Base-by-base conservation (phyloP, 1,139 yeast species). In the Ogataea hybrid region DNA sequence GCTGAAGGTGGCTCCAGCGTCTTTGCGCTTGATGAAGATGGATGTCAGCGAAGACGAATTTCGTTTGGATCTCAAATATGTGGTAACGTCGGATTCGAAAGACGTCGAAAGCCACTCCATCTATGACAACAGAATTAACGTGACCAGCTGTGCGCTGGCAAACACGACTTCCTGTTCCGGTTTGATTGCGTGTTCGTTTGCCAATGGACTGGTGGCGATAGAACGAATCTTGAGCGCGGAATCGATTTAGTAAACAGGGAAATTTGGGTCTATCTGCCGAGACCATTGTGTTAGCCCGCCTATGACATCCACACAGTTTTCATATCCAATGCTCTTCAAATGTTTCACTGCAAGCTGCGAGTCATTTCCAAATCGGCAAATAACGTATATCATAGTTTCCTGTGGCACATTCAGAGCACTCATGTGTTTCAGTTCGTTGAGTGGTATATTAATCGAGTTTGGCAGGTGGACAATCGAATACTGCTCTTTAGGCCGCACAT, bases 291-390 rank as follows among this genome's bases (percentile, higher is more conserved):
- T 69, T 25, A 89, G 65, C 0, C 98, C 98, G 2, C 97, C 97
- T 11, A 62, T 68, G 5, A 92, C 69, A 59, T 92, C 97, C 43
- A 67, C 71, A 0, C 77, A 88, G 12, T 77, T 65, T 0, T 58
- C 44, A 18, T 73, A 64, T 0, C 79, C 79, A 42, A 75, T 65
- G 11, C 75, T 78, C 37, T 71, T 67, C 37, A 92, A 62, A 36
- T 71, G 65, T 46, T 70, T 64, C 0, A 86, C 80, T 0, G 96
- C 95, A 15, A 79, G 63, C 56, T 87, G 92, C 0, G 97, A 90
- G 60, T 92, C 97, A 60, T 88, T 89, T 5, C 99, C 99, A 58
- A 71, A 81, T 29, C 97, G 73, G 62, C 99, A 92, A 12, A 90
- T 69, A 0, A 85, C 81, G 47, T 60, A 71, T 5, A 55, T 30